Base-by-base conservation (phyloP, 75 land plant species). In the Sequoiadendron giganteum region DNA sequence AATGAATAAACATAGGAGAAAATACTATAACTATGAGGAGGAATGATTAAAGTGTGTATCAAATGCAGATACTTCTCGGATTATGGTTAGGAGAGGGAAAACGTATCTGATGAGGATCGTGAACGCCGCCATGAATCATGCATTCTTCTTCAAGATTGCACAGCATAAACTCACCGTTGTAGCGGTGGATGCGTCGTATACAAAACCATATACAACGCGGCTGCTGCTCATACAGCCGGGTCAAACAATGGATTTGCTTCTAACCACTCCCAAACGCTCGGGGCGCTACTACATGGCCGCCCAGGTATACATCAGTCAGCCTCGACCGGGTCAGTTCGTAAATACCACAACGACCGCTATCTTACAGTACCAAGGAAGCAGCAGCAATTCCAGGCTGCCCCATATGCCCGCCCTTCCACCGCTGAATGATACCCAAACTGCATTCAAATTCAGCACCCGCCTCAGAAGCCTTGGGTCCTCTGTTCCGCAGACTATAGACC, bases 1-100 rank as follows among this genome's bases (percentile, higher is more conserved):
- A 42, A 42, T 42, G 43, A 36, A 36, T 36, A 36, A 36, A 36
- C 38, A 36, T 36, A 0, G 0, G 38, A 36, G 0, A 36, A 36
- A 36, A 36, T 36, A 36, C 38, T 36, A 36, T 36, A 36, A 36
- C 38, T 36, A 36, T 36, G 38, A 36, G 38, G 38, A 36, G 38
- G 38, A 36, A 0, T 42, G 43, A 42, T 42, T 42, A 42, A 42
- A 3, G 43, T 42, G 43, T 42, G 43, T 36, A 36, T 36, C 38
- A 36, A 1, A 42, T 49, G 13, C 54, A 49, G 10, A 87, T 39
- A 77, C 88, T 30, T 79, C 81, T 7, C 16, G 38, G 38, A 0
- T 87, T 21, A 10, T 87, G 9, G 39, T 87, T 5, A 25, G 15
- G 3, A 45, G 86, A 42, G 83, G 83, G 15, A 86, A 87, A 86